These are phyloP conservation scores for Penicillium janthinellum DNA, from an alignment of 2,329 filamentous ascomycete species.

Conservation along the genomic window DNA sequence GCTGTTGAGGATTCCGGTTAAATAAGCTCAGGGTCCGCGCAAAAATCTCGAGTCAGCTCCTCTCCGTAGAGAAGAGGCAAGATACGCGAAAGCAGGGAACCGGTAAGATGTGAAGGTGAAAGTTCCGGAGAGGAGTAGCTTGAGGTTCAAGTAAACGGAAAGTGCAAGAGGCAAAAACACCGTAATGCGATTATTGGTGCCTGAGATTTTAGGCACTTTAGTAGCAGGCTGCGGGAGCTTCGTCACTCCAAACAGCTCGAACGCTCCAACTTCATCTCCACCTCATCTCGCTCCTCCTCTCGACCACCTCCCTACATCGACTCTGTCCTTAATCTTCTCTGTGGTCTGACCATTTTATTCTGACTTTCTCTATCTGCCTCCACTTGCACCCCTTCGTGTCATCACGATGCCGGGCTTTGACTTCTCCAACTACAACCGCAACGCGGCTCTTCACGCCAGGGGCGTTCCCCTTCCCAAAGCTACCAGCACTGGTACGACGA, in stretches of 20 bases:
- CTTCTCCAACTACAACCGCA: slow-evolving; percentile 99
- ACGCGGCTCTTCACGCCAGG: slow-evolving; percentile 89
- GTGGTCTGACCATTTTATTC: not conserved
- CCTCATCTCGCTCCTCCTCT: slow-evolving; percentile 19
- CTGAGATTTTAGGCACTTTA: slow-evolving; percentile 27
- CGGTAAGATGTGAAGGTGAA: slow-evolving; percentile 14
- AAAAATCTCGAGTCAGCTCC: slow-evolving; percentile 44
- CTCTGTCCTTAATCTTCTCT: slow-evolving; percentile 34
- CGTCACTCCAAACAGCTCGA: slow-evolving; percentile 43
- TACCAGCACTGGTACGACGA: slow-evolving; percentile 97
- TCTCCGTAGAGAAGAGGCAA: slow-evolving; percentile 29
- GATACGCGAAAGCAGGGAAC: slow-evolving; percentile 7
- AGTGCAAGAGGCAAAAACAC: slow-evolving; percentile 29
- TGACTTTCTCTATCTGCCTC: slow-evolving; percentile 22
- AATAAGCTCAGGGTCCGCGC: slow-evolving; percentile 46
- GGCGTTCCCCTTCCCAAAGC: slow-evolving; percentile 95
- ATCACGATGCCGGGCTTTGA: slow-evolving; percentile 91
- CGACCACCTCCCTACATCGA: slow-evolving; percentile 37
- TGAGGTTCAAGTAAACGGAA: slow-evolving; percentile 20
- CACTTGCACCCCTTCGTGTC: slow-evolving; percentile 29
- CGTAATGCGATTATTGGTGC: slow-evolving; percentile 14
- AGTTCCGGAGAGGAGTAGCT: slow-evolving; percentile 7
- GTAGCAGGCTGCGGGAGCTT: slow-evolving; percentile 45
- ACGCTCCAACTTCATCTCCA: slow-evolving; percentile 11
- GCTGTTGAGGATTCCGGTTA: slow-evolving; percentile 45